Evolutionary conservation across 73 alveolate genomes (phyloP), one percentile per base, ranked within the genome.

Genomic region (Paramecium tetraurelia): DNA sequence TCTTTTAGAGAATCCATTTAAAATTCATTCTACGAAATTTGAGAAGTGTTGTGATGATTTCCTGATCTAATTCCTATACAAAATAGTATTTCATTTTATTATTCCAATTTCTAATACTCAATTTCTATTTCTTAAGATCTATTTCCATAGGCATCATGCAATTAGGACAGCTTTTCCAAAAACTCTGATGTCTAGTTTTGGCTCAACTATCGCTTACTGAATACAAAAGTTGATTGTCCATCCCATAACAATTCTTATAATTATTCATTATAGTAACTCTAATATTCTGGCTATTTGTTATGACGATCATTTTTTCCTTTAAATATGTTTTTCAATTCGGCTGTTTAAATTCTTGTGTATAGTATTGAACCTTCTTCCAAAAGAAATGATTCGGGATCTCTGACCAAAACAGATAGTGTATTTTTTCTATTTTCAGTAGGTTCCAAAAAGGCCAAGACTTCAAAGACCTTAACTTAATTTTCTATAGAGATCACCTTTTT

Each of bases 321-420:
- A 27, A 6, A 11, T 14, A 7, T 27, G 9, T 33, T 18, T 44
- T 80, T 63, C 20, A 80, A 43, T 10, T 46, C 70, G 20, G 44
- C 7, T 3, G 70, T 44, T 22, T 80, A 59, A n/a, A 80, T 46
- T 41, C 90, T 80, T 44, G 75, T 80, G 22, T 80, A 80, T 14
- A 80, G 14, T 20, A 80, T 38, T 9, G 90, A 33, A 8, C 90
- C 90, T n/a, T 80, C 90, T 21, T 80, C 90, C 12, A 44, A 22
- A 4, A 44, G 11, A 48, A 80, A 80, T 9, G 76, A 41, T 48
- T 80, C 90, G 21, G 90, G 90, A 80, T 80, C 90, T 24, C 75
- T 80, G 1, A 80, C 44, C 57, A 80, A 80, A 24, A 80, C 75
- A 21, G 90, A 43, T 0, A 44, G 10, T 1, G 76, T 44, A 46